These are phyloP conservation scores for Lichtheimia ornata DNA, from an alignment of 371 early-diverging fungal species.

Conservation along the genomic window DNA sequence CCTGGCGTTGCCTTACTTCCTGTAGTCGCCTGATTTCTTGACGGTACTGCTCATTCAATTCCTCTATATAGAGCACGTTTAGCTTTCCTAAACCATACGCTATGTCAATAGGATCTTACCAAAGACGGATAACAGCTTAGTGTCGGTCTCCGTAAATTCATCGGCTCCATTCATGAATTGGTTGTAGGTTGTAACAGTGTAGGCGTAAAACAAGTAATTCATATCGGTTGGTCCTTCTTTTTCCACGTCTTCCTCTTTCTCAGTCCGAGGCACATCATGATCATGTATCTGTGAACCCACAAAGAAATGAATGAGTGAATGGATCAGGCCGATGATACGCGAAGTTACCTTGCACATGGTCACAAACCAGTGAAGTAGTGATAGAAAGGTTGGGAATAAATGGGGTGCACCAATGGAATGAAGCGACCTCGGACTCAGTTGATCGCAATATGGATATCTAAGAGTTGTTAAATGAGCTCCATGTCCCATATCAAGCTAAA, in stretches of 20 bases:
- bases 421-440: conserved; percentile 83
- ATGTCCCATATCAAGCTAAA: not conserved
- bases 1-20: not conserved
- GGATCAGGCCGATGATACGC: not conserved
- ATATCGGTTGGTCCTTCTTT: not conserved
- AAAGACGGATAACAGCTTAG: not conserved
- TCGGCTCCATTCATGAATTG: conserved; percentile 64
- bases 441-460: conserved; percentile 80
- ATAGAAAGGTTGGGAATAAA: conserved; percentile 89
- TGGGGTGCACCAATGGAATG: conserved; percentile 83
- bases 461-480: not conserved
- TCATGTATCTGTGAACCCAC: not conserved
- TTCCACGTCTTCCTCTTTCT: not conserved
- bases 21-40: not conserved
- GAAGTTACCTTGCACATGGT: not conserved
- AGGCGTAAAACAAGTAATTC: conserved; percentile 62
- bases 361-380: conserved; percentile 84
- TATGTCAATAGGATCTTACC: not conserved
- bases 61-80: not conserved
- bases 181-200: conserved; percentile 51
- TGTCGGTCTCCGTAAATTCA: not conserved
- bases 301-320: not conserved
- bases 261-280: not conserved
- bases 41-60: not conserved
- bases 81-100: too few species aligned